Evolutionary conservation across 1,139 yeast genomes (phyloP), one percentile per base, ranked within the genome.

Genomic region (Insectozyma bohioensis): DNA sequence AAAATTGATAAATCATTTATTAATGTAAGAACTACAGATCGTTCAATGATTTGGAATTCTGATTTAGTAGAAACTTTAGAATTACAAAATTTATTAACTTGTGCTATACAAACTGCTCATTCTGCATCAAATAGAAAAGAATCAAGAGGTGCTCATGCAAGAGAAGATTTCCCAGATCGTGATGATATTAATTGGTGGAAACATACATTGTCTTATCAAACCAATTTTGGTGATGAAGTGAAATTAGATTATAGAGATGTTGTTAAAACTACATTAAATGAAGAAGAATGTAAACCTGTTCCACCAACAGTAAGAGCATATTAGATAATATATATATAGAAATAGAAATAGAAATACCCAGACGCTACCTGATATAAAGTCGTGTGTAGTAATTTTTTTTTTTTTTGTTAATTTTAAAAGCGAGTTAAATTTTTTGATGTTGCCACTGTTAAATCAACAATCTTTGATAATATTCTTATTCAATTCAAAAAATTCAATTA

Each of bases 61-160:
- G 98, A 92, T 61, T 72, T 92, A 59, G 95, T 90, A 35, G 98
- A 92, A 72, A 85, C 97, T 35, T 74, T 92, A 56, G 98, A 92
- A 67, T 75, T 92, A 61, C 96, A 90, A 67, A 92, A 92, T 80
- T 76, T 92, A 72, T 74, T 92, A 59, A 90, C 97, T 33, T 88
- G 97, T 74, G 98, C 98, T 43, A 80, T 85, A 48, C 98, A 92
- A 72, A 90, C 97, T 34, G 97, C 97, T 26, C 72, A 70, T 47
- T 80, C 95, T 41, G 98, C 98, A 33, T 90, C 92, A 43, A 95
- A 88, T 37, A 86, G 98, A 75, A 83, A 74, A 58, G 98, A 92
- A 72, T 88, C 97, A 29, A 86, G 98, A 75, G 98, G 98, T 71
- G 97, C 98, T 32, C 98, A 92, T 57, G 97, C 98, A 44, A 84